phyloP scores from a whole-genome alignment of 2,329 filamentous ascomycete genomes.

The Colletotrichum simmondsii region DNA sequence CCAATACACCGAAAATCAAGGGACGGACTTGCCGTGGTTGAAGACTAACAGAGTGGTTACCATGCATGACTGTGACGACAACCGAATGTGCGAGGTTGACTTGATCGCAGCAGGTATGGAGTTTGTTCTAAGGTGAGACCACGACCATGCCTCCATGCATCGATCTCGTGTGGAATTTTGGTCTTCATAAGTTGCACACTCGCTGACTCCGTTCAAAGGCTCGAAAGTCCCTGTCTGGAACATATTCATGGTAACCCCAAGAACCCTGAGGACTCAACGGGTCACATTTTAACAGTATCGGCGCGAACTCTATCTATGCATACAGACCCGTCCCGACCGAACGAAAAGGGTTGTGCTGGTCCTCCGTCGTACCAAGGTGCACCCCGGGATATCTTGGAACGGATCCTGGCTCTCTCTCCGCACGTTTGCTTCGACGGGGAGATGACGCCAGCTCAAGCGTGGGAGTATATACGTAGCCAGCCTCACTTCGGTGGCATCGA shows the following conservation, averaged over 20 bases:
- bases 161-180: no score
- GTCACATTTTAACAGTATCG: slow-evolving; percentile 42
- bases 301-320: slow-evolving; percentile 34
- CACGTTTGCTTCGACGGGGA: slow-evolving; percentile 44
- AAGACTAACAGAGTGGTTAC: neutral
- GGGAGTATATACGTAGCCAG: slow-evolving; percentile 46
- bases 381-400: slow-evolving; percentile 38
- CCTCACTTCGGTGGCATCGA: slow-evolving; percentile 45
- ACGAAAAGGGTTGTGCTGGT: neutral
- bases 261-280: slow-evolving; percentile 39
- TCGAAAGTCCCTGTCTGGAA: slow-evolving; percentile 42
- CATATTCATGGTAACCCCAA: slow-evolving; percentile 41
- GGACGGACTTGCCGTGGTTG: neutral
- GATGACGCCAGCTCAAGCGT: slow-evolving; percentile 52
- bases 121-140: slow-evolving; percentile 45
- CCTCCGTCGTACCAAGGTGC: slow-evolving; percentile 20
- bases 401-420: slow-evolving; percentile 39
- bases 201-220: slow-evolving; percentile 29
- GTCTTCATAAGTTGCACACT: no score
- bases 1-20: no score
- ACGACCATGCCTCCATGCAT: no score
- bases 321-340: neutral
- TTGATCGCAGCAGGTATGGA: slow-evolving; percentile 42
- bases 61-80: neutral
- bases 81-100: slow-evolving; percentile 39